Evolutionary conservation across 2,329 filamentous ascomycete genomes (phyloP).

Genomic region (Hypoxylon rubiginosum): DNA sequence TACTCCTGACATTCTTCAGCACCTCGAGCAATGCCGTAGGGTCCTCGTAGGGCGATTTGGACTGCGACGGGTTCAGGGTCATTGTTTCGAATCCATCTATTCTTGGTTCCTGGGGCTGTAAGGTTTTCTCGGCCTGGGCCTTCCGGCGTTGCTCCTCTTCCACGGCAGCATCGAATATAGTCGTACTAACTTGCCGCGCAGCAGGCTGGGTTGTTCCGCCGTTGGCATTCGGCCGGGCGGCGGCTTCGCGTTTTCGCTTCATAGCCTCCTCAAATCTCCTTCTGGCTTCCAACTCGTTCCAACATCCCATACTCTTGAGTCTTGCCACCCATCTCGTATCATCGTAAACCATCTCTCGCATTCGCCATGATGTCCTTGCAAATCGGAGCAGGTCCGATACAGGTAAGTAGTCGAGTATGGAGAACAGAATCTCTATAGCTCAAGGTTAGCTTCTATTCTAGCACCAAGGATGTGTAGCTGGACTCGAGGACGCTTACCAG

Average conservation of each 20-base stretch:
- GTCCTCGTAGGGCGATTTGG: constrained; percentile 66
- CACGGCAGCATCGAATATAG: constrained; percentile 79
- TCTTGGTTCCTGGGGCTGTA: constrained; percentile 47
- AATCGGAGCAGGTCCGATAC: constrained; percentile 87
- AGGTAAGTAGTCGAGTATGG: constrained; percentile 90
- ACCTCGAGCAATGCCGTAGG: constrained; percentile 76
- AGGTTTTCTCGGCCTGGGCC: constrained; percentile 54
- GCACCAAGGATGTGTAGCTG: neutral
- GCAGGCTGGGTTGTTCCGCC: constrained; percentile 40
- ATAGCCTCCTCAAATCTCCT: constrained; percentile 82
- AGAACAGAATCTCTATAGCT: constrained; percentile 81
- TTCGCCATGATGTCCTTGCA: constrained; percentile 84
- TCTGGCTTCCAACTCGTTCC: constrained; percentile 90
- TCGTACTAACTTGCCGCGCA: constrained; percentile 60
- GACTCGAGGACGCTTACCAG: constrained; percentile 69
- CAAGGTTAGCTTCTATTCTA: constrained; percentile 17
- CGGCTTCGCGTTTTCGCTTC: constrained; percentile 70
- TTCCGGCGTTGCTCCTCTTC: constrained; percentile 74
- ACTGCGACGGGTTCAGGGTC: constrained; percentile 62
- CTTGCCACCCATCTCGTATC: constrained; percentile 94
- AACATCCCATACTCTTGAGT: constrained; percentile 87
- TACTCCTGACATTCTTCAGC: constrained; percentile 78
- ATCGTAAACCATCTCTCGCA: constrained; percentile 99
- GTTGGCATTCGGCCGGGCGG: constrained; percentile 49
- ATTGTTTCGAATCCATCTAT: constrained; percentile 85